Base-by-base conservation (phyloP, 495 filamentous ascomycete species). In the Penicillium lagena region DNA sequence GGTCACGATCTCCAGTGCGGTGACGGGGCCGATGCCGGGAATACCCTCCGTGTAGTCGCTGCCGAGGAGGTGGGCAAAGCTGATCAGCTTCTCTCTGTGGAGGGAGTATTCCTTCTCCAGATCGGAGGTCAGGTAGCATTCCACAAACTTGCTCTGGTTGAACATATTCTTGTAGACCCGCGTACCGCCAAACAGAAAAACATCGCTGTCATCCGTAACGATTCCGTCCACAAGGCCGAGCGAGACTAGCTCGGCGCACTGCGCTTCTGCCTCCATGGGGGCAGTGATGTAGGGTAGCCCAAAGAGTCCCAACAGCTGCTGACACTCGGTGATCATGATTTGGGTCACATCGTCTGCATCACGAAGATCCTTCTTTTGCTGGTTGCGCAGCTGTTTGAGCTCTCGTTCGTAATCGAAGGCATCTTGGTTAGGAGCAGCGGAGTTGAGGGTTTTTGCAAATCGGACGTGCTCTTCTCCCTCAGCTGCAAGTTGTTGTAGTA, bases 141-240 rank as follows among this genome's bases (percentile, higher is more conserved):
- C 94, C 35, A 98, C 93, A 54, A 84, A 94, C 54, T 97, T 97
- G 65, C 89, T 87, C 55, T 86, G 84, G 62, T 95, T 97, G 76
- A 98, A 98, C 89, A 97, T 94, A 70, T 98, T 96, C 50, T 97
- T 96, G 73, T 97, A 98, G 12, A 98, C 85, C 12, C 93, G 76
- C 0, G 89, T 97, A 29, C 93, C 93, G 34, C 93, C 93, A 56
- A 98, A 98, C 10, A 98, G 79, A 58, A 98, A 97, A n/a, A 82
- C 90, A 72, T 98, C 93, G 10, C 81, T 88, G 59, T 98, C 93
- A 56, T 98, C 93, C 0, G 93, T 98, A n/a, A 98, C 90, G 51
- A 97, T 95, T 9, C 93, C 93, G 58, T 98, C 93, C 15, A 98
- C 93, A 4, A 98, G 76, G 0, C 87, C 85, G 7, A 96, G 70